Percentiles rank a stretch among this genome's conserved stretches.
These are phyloP conservation scores for Oleoguttula mirabilis DNA, from an alignment of 495 filamentous ascomycete genomes.

Conservation along the genomic window DNA sequence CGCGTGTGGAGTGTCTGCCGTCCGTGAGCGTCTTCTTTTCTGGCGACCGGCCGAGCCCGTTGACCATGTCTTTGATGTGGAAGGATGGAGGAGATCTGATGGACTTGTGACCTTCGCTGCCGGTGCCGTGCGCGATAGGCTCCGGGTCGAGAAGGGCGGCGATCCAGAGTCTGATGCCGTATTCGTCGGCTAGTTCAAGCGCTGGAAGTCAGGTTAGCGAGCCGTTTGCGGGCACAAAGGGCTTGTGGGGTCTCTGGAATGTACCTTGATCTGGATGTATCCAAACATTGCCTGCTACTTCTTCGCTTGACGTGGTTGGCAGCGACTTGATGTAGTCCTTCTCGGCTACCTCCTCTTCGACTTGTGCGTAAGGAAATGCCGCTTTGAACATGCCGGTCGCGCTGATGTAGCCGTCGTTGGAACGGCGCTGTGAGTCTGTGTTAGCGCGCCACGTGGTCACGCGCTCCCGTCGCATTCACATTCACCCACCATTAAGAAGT, in stretches of 20 bases:
- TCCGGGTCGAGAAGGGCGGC: constrained; percentile 73
- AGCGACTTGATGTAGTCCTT: constrained; percentile 73
- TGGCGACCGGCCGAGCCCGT: constrained; percentile 32
- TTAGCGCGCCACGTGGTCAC: too few species aligned
- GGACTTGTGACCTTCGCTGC: constrained; percentile 25
- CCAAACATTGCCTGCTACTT: constrained; percentile 96
- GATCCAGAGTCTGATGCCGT: constrained; percentile 76
- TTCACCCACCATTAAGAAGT: constrained; percentile 77
- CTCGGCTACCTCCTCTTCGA: constrained; percentile 73
- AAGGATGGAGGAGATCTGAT: constrained; percentile 33
- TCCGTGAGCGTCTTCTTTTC: constrained; percentile 24
- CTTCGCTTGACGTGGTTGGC: constrained; percentile 66
- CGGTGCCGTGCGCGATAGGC: constrained; percentile 43
- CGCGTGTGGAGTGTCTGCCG: constrained; percentile 32
- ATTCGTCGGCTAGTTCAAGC: constrained; percentile 71
- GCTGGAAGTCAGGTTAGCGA: constrained; percentile 37
- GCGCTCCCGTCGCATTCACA: too few species aligned
- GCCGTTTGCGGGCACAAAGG: not conserved
- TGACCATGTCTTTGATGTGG: constrained; percentile 20
- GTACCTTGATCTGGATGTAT: constrained; percentile 70
- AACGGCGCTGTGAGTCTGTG: constrained; percentile 71
- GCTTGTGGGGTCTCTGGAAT: constrained; percentile 7
- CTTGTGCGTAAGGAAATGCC: constrained; percentile 83
- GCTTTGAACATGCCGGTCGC: constrained; percentile 99
- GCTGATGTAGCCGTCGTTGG: constrained; percentile 85